Base-by-base conservation (phyloP, 1,284 basidiomycete genomes). In the Taiwanofungus camphoratus region DNA sequence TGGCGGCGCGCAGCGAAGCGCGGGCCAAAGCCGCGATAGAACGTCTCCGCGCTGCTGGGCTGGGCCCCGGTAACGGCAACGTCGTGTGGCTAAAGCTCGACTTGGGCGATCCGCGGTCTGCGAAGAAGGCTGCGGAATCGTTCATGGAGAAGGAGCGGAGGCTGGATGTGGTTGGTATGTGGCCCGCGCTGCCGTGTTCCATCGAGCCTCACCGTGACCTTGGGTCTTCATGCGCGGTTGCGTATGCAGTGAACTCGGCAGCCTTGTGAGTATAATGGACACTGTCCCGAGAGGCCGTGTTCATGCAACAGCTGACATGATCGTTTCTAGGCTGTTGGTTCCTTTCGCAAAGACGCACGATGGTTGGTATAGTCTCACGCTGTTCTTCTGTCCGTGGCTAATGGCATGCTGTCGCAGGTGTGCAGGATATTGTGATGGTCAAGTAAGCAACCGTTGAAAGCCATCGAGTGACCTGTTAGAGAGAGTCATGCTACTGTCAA, bases 101-200 rank as follows among this genome's bases (percentile, higher is more conserved):
- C 49, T 57, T 78, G 31, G 50, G 57, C 20, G 65, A 70, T 27
- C 69, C 71, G 2, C 54, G 59, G 20, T 53, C 61, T 4, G 69
- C 70, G 7, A 72, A 68, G 49, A 50, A 57, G 13, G 52, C 71
- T 1, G 78, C 69, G 0, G 65, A 70, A 41, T 64, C 61, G 16
- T 73, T 79, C 44, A 47, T 74, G 57, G 46, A 46, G 29, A 62
- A 57, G 29, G 77, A 80, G 51, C 56, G 55, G n/a, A 62, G 71
- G 30, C 55, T 79, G 27, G 77, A 80, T 47, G 57, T 77, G n/a
- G 56, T 79, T 11, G 54, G 77, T 77, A 45, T 27, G 29, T 23
- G 16, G 26, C 16, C 8, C 31, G 41, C 5, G 29, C 18, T 24
- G 18, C 16, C 15, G 19, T 32, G 21, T 22, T 38, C 7, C 23